Base-by-base conservation (phyloP, 495 filamentous ascomycete species). In the Baudoinia panamericana region DNA sequence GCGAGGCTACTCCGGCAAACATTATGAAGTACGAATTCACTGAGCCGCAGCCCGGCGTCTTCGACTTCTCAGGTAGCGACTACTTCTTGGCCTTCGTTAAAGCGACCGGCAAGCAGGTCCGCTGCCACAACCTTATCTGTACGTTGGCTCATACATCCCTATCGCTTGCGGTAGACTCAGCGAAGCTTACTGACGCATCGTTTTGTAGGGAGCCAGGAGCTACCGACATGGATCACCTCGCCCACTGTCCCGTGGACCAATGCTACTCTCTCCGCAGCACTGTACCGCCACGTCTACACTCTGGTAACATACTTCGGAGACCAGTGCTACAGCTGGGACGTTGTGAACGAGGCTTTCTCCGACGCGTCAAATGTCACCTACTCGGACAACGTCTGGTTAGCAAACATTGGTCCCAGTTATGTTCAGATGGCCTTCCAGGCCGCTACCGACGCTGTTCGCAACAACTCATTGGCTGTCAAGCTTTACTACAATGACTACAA, bases 1-100 rank as follows among this genome's bases (percentile, higher is more conserved):
- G 68, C 38, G 63, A 67, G 53, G 60, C 67, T 3, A 72, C 69
- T 0, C 70, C 68, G 7, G 61, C 65, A 30, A 73, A 73, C 55
- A 63, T 62, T 27, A 61, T 64, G 56, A 72, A 72, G 55, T 67
- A 51, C 46, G 53, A 58, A 50, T 63, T 56, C 52, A 65, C 57
- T 30, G 65, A 68, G 54, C 64, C 59, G 4, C 33, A 56, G 30
- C 59, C 55, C 20, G 51, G 55, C 31, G 51, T 53, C 32, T 62
- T 59, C 56, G 52, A 57, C 50, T 60, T 44, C 50, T 52, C 46
- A 13, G 48, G 49, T 36, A 54, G 43, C 13, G 45, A 60, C 25
- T 38, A 40, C 9, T 55, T 60, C 47, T 39, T 56, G 20, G 43
- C 44, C 25, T 36, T 50, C 3, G 53, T 42, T 16, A 43, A 39